phyloP scores from a whole-genome alignment of 441 rosid species.

The Aleurites moluccanus region DNA sequence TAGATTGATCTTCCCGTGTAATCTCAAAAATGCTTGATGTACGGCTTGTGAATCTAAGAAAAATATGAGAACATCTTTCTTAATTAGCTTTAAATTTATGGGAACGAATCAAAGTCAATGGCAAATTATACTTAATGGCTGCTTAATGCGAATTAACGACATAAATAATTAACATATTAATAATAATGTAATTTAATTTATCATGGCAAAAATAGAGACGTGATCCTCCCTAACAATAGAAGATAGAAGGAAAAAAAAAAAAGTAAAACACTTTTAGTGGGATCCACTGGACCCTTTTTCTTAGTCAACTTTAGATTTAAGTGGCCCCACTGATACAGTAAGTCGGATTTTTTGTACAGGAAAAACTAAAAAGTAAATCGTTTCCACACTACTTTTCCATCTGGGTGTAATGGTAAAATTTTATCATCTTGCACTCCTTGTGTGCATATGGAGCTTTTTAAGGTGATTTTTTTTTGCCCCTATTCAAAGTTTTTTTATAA shows the following conservation, averaged over 20 bases:
- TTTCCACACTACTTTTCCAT: not conserved
- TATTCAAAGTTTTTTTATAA: too few species aligned
- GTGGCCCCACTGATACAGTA: not conserved
- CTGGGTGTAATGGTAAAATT: not conserved
- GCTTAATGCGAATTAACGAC: not conserved
- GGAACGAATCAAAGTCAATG: not conserved
- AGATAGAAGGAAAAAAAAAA: not conserved
- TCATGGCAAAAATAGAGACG: not conserved
- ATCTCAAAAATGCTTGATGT: too few species aligned
- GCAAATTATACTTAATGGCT: not conserved
- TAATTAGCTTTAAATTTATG: not conserved
- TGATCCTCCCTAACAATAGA: not conserved
- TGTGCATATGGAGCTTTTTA: too few species aligned
- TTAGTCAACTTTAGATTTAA: constrained; percentile 9
- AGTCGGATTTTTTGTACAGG: not conserved
- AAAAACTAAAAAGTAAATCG: not conserved
- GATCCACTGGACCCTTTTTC: not conserved
- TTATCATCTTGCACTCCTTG: too few species aligned
- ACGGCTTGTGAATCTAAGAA: too few species aligned
- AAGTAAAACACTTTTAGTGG: not conserved
- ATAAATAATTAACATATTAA: not conserved
- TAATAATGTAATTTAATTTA: too few species aligned
- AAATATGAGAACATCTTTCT: too few species aligned
- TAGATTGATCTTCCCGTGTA: too few species aligned
- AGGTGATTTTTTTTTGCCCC: too few species aligned